Evolutionary conservation across 768 basidiomycete species (phyloP), one percentile per base, ranked within the genome.

Genomic region (Chiua virens): DNA sequence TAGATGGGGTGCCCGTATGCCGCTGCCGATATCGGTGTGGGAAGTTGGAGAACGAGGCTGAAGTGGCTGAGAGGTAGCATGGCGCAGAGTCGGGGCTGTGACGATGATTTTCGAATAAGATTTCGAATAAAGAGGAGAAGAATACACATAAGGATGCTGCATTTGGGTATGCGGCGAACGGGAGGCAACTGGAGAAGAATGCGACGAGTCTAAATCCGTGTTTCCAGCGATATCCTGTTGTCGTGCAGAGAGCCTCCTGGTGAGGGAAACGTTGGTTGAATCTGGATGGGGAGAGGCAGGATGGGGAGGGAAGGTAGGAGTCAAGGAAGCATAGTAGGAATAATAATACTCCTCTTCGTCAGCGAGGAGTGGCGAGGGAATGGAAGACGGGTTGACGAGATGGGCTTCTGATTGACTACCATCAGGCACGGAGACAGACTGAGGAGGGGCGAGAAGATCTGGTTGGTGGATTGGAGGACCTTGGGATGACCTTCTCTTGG

Each of bases 81-180:
- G 61, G 43, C 55, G 63, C 52, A 54, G 55, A 22, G 49, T 42
- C 4, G 54, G 58, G 4, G 42, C 28, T 43, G 41, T 18, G 21
- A 14, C 30, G 23, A 30, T 17, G 13, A 42, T 4, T 18, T 56
- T 42, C 8, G 44, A 20, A 35, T 32, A 45, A 18, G 50, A 44
- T 37, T 22, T 56, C 35, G 54, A 55, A 48, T 50, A 8, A 7
- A 41, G 51, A 37, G 65, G 53, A 13, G 73, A 63, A 36, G 72
- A 67, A 62, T 78, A 76, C 13, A 79, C 79, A 61, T 82, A 85
- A 6, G 83, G 82, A 54, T 84, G 80, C 17, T 59, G 69, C 43
- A 58, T 63, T 50, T 49, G 70, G 65, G 49, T 60, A 50, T 59
- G 61, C 42, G 66, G 53, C 50, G 53, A 59, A 22, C 44, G 55